Evolutionary conservation across 768 basidiomycete species (phyloP), one percentile per base, ranked within the genome.

Genomic region (Russula ochroleuca): DNA sequence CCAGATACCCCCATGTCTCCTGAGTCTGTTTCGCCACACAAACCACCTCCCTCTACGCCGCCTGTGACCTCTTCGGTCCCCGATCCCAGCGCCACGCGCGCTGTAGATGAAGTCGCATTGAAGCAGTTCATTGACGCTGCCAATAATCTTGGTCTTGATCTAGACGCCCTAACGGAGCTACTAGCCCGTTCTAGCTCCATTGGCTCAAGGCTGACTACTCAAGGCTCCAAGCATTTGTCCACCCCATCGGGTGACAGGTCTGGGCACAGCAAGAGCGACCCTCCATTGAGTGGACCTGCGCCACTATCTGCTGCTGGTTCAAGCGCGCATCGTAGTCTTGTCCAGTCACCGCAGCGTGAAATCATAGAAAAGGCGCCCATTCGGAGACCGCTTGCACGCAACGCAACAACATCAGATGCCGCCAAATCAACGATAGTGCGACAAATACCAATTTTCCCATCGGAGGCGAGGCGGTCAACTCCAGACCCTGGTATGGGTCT

Each of bases 111-210:
- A 28, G 76, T 76, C 56, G 86, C 87, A 17, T 75, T 92, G 59
- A 82, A 80, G 71, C 88, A 90, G 71, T 74, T 94, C 28, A 90
- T 89, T 67, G 83, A 85, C 70, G 91, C 90, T 25, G 91, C 88
- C 2, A 80, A 78, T 14, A 84, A 84, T 69, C 81, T 92, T 41
- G 90, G 90, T 35, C 79, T 93, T 40, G 88, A 92, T 74, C 85
- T 85, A 69, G 78, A 74, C 17, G 89, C 83, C 35, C 72, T 94
- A 65, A 87, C 83, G 54, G 90, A 85, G 61, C 74, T 93, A 37
- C 75, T 93, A 49, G 79, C 81, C 61, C 87, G 91, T 40, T 90
- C 90, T 55, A 81, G 82, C 35, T 87, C 90, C 21, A 78, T 83
- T 25, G 81, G 83, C 28, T 85, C 87, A 13, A 63, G 59, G 51